phyloP scores from a whole-genome alignment of 495 filamentous ascomycete genomes.

The Oidiodendron maius region DNA sequence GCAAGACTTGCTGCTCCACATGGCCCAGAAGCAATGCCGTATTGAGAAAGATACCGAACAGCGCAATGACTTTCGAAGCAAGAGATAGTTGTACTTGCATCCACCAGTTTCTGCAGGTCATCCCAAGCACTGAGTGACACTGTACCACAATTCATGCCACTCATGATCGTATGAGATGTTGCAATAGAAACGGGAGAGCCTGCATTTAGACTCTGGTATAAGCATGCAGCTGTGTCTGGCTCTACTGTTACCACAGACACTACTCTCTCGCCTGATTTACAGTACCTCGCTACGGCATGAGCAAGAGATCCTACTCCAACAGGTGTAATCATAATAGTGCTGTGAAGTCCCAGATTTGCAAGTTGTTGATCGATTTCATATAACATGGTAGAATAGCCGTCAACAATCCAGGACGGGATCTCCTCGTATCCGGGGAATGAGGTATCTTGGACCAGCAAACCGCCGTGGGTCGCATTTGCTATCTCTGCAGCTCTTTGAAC shows the following conservation, averaged over 20 bases:
- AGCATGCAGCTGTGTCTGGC: slow-evolving; percentile 49
- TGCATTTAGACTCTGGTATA: slow-evolving; percentile 39
- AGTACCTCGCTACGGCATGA: not conserved
- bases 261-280: slow-evolving; percentile 49
- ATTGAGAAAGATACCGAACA: slow-evolving; percentile 34
- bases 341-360: not conserved
- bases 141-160: slow-evolving; percentile 57
- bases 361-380: slow-evolving; percentile 54
- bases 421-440: slow-evolving; percentile 56
- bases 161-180: slow-evolving; percentile 52
- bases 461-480: slow-evolving; percentile 23
- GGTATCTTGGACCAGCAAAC: slow-evolving; percentile 60
- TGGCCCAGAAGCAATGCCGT: slow-evolving; percentile 44
- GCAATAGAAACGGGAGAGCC: slow-evolving; percentile 33
- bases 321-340: slow-evolving; percentile 24
- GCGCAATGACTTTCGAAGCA: slow-evolving; percentile 43
- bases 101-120: slow-evolving; percentile 39
- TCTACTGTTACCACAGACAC: slow-evolving; percentile 47
- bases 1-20: slow-evolving; percentile 52
- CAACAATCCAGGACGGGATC: slow-evolving; percentile 56
- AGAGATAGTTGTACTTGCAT: slow-evolving; percentile 45
- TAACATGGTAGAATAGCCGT: slow-evolving; percentile 68
- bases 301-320: not conserved
- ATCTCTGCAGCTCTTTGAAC: slow-evolving; percentile 38
- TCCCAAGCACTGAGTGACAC: slow-evolving; percentile 52